Evolutionary conservation across 2,329 filamentous ascomycete genomes (phyloP), one percentile per base, ranked within the genome.

Genomic region (Microascus cirrosus): DNA sequence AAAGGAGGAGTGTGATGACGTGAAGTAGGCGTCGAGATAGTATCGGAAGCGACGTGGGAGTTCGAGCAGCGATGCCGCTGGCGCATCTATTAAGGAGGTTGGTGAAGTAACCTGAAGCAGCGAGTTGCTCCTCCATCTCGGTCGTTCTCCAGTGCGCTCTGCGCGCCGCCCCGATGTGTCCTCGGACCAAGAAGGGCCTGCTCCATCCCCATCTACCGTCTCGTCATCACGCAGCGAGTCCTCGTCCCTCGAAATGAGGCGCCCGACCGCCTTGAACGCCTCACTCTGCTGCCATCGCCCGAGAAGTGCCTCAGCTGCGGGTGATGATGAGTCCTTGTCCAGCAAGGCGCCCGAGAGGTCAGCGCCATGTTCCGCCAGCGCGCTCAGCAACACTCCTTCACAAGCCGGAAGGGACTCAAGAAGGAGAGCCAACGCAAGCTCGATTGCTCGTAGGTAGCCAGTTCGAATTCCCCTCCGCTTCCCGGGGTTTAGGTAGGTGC

Each of bases 381-480:
- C 70, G 8, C 70, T 70, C 54, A 80, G 77, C 25, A 89, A 74
- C 15, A 77, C 75, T 56, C 76, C 73, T 67, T 89, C 85, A 54
- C 76, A 78, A 11, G 78, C 81, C 15, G 81, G 76, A 39, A 83
- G 77, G 58, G 80, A 79, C 60, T 82, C 78, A 60, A 89, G 85
- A 1, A 87, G 71, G 75, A 84, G 84, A 13, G 84, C 85, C 58
- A 88, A 75, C 11, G 85, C 79, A 51, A 87, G 70, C 68, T 92
- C 88, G 20, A 92, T 74, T 0, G 86, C 86, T 36, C 87, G 80
- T 58, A 92, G 85, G 65, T 91, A 90, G 18, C 89, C 88, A n/a
- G 88, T 88, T 64, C 87, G 87, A 12, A 92, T 82, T 3, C 89
- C 88, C 61, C 88, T 78, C 68, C 90, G 90, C 70, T 89, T 90